Evolutionary conservation across 345 rosid genomes (phyloP).

Genomic region (Moringa oleifera): DNA sequence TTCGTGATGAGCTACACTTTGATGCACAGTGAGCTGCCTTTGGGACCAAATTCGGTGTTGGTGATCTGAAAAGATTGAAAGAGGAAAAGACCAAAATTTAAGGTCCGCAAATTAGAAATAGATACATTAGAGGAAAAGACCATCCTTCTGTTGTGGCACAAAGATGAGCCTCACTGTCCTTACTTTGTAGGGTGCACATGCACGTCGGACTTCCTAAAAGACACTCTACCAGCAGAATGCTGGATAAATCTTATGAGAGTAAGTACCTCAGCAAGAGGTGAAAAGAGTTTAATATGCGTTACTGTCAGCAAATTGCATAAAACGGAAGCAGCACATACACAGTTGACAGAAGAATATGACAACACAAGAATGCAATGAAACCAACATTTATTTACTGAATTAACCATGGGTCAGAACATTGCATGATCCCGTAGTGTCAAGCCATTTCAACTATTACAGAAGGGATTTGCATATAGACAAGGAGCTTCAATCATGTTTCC

Average conservation of each 20-base stretch:
- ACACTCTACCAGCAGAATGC: not conserved
- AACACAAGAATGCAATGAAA: not conserved
- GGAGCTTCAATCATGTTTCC: too few relatives aligned
- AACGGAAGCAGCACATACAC: not conserved
- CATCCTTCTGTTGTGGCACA: not conserved
- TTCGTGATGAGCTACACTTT: constrained; percentile 33
- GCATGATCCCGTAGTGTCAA: not conserved
- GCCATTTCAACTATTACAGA: not conserved
- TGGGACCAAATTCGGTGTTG: constrained; percentile 27
- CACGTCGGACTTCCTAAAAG: not conserved
- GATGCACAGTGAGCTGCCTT: constrained; percentile 27
- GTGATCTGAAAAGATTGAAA: constrained; percentile 36
- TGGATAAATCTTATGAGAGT: not conserved
- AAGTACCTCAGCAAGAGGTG: not conserved
- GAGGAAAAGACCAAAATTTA: not conserved
- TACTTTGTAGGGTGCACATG: not conserved
- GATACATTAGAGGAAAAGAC: not conserved
- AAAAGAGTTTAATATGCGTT: not conserved
- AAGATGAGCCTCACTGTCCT: not conserved
- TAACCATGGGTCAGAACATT: not conserved
- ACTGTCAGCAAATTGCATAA: not conserved
- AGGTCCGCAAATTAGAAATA: too few relatives aligned
- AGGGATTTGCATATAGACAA: not conserved
- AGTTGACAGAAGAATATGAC: not conserved
- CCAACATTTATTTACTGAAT: not conserved